phyloP scores from a whole-genome alignment of 371 early-diverging fungal species.

The Mortierella sp. region DNA sequence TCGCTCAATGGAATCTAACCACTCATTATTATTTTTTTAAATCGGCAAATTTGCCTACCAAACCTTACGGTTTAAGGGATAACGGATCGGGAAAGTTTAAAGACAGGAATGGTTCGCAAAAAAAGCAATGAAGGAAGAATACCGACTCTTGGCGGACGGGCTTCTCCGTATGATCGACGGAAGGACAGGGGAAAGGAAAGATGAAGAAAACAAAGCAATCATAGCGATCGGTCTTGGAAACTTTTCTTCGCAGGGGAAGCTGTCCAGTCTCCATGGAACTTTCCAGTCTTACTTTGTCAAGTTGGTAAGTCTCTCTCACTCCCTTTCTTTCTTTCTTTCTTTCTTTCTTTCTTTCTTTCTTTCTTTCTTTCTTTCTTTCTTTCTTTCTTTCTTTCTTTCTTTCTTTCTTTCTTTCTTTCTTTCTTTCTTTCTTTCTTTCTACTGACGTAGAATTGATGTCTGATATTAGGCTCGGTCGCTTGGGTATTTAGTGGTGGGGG shows the following conservation, averaged over 20 bases:
- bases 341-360: too few relatives aligned
- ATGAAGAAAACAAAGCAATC: conserved; percentile 17
- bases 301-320: conserved; percentile 14
- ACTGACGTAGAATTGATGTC: conserved; percentile 2
- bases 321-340: too few relatives aligned
- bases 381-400: too few relatives aligned
- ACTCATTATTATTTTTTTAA: too few relatives aligned
- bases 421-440: neutral
- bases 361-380: neutral
- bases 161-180: conserved; percentile 17
- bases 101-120: conserved; percentile 16
- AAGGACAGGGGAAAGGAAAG: conserved; percentile 8
- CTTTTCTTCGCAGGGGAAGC: conserved; percentile 11
- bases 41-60: too few relatives aligned
- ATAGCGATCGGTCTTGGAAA: conserved; percentile 24
- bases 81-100: conserved; percentile 12
- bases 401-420: too few relatives aligned
- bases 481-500: too few relatives aligned
- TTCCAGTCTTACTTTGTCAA: conserved; percentile 25
- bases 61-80: too few relatives aligned
- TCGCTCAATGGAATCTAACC: too few relatives aligned
- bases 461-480: too few relatives aligned
- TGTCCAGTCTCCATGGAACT: conserved; percentile 19
- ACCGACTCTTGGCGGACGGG: conserved; percentile 16
- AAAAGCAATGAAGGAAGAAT: conserved; percentile 17